These are phyloP conservation scores for Neurospora sublineolata DNA, from an alignment of 495 filamentous ascomycete genomes.

Conservation along the genomic window DNA sequence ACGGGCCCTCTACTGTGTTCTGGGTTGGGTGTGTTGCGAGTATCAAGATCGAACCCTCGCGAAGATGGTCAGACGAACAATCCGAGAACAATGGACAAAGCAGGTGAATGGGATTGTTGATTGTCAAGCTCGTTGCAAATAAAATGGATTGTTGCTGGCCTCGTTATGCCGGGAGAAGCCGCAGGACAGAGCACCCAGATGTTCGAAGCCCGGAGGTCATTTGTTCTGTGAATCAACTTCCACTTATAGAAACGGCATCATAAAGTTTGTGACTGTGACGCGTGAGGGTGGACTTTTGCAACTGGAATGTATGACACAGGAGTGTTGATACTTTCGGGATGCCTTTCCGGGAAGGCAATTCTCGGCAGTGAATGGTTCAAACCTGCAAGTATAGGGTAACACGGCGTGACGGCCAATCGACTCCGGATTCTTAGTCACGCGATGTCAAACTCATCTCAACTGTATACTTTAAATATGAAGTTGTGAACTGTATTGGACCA, in stretches of 20 bases:
- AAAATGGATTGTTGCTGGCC: background rate
- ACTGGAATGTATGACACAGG: background rate
- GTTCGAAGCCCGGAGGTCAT: background rate
- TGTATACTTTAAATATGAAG: no score
- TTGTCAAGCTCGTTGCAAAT: background rate
- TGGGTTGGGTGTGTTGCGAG: background rate
- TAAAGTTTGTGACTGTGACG: background rate
- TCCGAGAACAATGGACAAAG: background rate
- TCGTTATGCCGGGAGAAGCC: background rate
- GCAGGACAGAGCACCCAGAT: background rate
- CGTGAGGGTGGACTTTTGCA: background rate
- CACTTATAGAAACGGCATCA: background rate
- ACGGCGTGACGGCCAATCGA: background rate
- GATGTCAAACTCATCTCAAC: background rate
- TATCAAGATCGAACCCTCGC: background rate
- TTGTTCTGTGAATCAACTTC: background rate
- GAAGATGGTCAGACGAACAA: background rate
- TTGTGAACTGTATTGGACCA: background rate
- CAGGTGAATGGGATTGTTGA: background rate
- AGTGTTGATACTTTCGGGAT: background rate
- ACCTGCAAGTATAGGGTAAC: background rate
- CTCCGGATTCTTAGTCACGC: background rate
- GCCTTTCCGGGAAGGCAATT: background rate
- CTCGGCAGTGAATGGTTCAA: background rate
- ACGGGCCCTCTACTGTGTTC: background rate